Evolutionary conservation across 2,329 filamentous ascomycete genomes (phyloP).

Genomic region (Microascus cirrosus): DNA sequence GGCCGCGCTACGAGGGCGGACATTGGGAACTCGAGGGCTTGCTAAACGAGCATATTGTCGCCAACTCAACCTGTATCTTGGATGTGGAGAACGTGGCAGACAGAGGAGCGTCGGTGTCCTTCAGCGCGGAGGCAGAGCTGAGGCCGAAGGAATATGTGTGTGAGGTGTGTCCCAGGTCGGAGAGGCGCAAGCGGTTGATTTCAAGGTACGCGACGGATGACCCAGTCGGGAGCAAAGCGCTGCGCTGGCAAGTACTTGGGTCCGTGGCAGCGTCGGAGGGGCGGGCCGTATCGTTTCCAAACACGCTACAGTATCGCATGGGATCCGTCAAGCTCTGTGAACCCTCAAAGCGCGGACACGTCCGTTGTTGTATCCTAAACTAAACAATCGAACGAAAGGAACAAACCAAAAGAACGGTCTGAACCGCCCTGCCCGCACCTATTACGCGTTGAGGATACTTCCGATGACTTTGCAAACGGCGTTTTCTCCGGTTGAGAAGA

Average conservation of each 20-base stretch:
- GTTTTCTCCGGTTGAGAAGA: no score
- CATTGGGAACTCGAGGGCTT: not conserved
- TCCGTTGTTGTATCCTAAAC: no score
- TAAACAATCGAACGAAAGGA: no score
- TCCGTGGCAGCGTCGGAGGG: not conserved
- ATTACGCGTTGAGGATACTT: no score
- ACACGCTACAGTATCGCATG: not conserved
- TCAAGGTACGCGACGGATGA: not conserved
- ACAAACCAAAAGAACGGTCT: no score
- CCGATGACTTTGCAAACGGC: no score
- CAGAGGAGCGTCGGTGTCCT: not conserved
- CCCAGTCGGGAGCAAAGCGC: not conserved
- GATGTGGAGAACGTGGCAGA: not conserved
- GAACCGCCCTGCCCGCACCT: no score
- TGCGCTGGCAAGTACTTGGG: not conserved
- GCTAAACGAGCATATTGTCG: conserved; percentile 4
- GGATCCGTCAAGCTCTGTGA: not conserved
- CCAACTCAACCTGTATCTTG: conserved; percentile 1
- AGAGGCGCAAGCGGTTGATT: not conserved
- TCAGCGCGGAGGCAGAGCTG: not conserved
- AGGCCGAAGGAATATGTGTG: not conserved
- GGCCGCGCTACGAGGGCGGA: not conserved
- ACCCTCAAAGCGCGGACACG: no score
- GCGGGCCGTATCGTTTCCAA: not conserved
- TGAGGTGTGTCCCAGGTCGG: not conserved